Evolutionary conservation across 179 eudicot species (phyloP).

Genomic region (Corrigiola litoralis): DNA sequence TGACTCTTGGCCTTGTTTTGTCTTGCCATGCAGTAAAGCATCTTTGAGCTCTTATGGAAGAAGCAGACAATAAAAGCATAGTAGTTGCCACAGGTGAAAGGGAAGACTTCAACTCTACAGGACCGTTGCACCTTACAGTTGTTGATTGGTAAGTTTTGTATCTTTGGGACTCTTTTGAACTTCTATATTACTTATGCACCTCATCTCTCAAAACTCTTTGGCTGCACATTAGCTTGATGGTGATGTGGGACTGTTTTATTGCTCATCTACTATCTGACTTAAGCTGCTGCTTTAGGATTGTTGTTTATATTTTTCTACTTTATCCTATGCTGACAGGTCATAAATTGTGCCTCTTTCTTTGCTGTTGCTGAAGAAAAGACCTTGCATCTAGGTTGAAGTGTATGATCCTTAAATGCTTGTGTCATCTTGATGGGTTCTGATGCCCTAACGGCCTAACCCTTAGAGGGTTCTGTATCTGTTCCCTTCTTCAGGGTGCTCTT

Average conservation of each 20-base stretch:
- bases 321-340: background rate
- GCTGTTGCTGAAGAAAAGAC: background rate
- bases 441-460: too few relatives aligned
- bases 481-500: too few relatives aligned
- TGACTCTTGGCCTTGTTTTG: slow-evolving; percentile 1
- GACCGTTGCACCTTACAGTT: slow-evolving; percentile 65
- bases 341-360: background rate
- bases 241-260: background rate
- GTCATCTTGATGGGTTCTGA: too few relatives aligned
- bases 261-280: background rate
- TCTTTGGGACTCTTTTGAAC: background rate
- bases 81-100: slow-evolving; percentile 40
- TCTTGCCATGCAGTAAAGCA: slow-evolving; percentile 12
- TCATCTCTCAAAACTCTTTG: background rate
- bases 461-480: too few relatives aligned
- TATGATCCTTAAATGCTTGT: too few relatives aligned
- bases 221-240: background rate
- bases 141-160: slow-evolving; percentile 69
- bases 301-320: background rate
- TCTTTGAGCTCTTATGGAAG: background rate
- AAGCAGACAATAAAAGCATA: slow-evolving; percentile 12
- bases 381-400: too few relatives aligned
- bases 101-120: slow-evolving; percentile 55
- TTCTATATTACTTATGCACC: background rate
- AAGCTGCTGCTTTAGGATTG: background rate